Percentiles rank a stretch among this genome's conserved stretches.
Conservation (phyloP, 768 basidiomycete genomes). For the Hemileccinum impolitum region DNA sequence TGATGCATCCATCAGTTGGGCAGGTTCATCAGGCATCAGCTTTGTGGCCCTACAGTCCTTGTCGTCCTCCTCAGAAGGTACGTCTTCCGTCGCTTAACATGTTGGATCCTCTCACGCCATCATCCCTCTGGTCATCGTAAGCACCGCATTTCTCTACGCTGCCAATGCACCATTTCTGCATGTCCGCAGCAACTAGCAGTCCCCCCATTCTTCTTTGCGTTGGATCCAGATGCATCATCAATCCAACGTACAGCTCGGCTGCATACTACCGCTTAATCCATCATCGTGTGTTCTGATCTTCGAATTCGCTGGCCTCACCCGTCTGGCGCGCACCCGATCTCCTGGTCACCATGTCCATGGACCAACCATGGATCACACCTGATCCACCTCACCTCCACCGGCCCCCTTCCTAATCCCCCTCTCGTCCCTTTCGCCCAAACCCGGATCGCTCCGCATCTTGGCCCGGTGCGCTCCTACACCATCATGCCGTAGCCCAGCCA, state of each 20-base stretch:
- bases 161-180: slow-evolving; percentile 22
- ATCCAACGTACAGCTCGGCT: not conserved
- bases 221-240: not conserved
- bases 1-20: too few relatives aligned
- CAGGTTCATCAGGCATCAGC: not conserved
- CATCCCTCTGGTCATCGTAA: not conserved
- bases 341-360: not conserved
- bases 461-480: slow-evolving; percentile 3
- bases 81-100: slow-evolving; percentile 8
- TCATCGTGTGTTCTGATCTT: not conserved
- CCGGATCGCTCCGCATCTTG: not conserved
- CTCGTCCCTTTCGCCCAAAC: not conserved
- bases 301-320: slow-evolving; percentile 1
- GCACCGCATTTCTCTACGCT: slow-evolving; percentile 9
- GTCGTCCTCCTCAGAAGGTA: not conserved
- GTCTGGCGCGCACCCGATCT: slow-evolving; percentile 1
- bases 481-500: slow-evolving; percentile 9
- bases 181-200: slow-evolving; percentile 13
- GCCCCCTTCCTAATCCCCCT: slow-evolving; percentile 2
- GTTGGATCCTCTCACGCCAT: slow-evolving; percentile 11
- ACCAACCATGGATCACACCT: not conserved
- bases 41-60: not conserved
- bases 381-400: slow-evolving; percentile 1
- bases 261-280: not conserved
- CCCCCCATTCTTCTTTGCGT: not conserved